phyloP scores from a whole-genome alignment of 108 stramenopile genomes.

The Mediolabrus comicus region DNA sequence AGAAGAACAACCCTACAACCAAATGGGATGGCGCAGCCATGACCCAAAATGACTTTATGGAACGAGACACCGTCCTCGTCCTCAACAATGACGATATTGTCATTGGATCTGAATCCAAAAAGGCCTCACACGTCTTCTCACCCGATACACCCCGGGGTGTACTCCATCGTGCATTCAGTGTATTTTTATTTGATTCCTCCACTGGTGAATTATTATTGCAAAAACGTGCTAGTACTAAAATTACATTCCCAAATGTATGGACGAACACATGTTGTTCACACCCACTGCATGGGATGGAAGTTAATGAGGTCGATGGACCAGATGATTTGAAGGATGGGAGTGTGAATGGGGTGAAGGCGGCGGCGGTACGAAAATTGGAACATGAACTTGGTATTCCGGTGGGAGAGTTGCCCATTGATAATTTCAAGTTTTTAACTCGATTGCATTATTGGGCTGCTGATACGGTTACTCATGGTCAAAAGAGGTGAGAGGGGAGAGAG shows the following conservation, averaged over 20 bases:
- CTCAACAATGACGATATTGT: conserved; percentile 74
- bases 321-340: conserved; percentile 61
- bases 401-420: conserved; percentile 54
- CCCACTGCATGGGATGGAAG: conserved; percentile 91
- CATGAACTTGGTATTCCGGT: conserved; percentile 94
- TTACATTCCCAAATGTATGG: conserved; percentile 99
- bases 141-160: conserved; percentile 67
- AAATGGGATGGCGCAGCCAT: conserved; percentile 70
- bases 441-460: conserved; percentile 98
- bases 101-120: conserved; percentile 77
- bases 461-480: conserved; percentile 82
- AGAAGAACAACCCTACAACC: not conserved
- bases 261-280: conserved; percentile 99
- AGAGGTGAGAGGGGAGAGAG: conserved; percentile 62
- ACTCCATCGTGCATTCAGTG: conserved; percentile 98
- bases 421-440: conserved; percentile 96
- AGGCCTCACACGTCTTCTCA: conserved; percentile 67
- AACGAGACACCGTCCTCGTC: conserved; percentile 84
- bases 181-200: conserved; percentile 93
- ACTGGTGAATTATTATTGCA: conserved; percentile 90
- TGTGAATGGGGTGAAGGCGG: conserved; percentile 91
- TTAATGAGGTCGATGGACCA: conserved; percentile 72
- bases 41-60: conserved; percentile 82
- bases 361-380: conserved; percentile 95
- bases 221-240: conserved; percentile 92